A percentile compares a stretch with the other conserved stretches of the same genome.
phyloP scores from a whole-genome alignment of 176 grass and related monocot species.

The Raddia guianensis region DNA sequence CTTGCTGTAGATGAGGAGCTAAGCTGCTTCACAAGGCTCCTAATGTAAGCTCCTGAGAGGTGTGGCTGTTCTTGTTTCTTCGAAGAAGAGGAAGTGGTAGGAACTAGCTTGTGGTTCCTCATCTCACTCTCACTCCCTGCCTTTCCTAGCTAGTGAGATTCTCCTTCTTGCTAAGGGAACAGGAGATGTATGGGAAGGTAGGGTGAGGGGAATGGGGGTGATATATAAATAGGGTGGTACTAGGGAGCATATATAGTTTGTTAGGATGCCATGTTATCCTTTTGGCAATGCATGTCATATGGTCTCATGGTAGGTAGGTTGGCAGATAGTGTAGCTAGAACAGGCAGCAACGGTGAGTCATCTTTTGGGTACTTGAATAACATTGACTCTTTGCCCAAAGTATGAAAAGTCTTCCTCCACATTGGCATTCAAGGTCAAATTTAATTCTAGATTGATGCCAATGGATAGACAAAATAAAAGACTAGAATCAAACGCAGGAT shows the following conservation, averaged over 20 bases:
- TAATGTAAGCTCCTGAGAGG: constrained; percentile 92
- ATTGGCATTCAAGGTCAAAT: constrained; percentile 21
- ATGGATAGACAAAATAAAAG: background rate
- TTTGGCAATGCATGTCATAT: constrained; percentile 47
- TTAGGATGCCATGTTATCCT: constrained; percentile 62
- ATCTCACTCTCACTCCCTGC: constrained; percentile 41
- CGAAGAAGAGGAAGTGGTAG: constrained; percentile 56
- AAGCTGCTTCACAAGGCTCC: constrained; percentile 86
- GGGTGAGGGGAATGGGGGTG: constrained; percentile 36
- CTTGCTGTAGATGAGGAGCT: constrained; percentile 69
- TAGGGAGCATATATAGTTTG: constrained; percentile 55
- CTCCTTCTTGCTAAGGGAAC: constrained; percentile 45
- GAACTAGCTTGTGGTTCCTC: constrained; percentile 67
- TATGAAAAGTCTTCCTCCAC: constrained; percentile 25
- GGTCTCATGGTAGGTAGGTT: constrained; percentile 52
- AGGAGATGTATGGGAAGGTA: constrained; percentile 27
- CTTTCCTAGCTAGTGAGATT: constrained; percentile 40
- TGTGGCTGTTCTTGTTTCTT: constrained; percentile 67
- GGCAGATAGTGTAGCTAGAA: constrained; percentile 57
- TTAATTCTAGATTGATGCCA: constrained; percentile 23
- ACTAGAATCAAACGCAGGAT: too few species aligned
- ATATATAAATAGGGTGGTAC: constrained; percentile 60
- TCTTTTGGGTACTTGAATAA: constrained; percentile 86
- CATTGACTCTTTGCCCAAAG: constrained; percentile 56
- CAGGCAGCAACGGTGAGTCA: constrained; percentile 60